phyloP scores from a whole-genome alignment of 1,284 basidiomycete species.

The Meira nashicola region DNA sequence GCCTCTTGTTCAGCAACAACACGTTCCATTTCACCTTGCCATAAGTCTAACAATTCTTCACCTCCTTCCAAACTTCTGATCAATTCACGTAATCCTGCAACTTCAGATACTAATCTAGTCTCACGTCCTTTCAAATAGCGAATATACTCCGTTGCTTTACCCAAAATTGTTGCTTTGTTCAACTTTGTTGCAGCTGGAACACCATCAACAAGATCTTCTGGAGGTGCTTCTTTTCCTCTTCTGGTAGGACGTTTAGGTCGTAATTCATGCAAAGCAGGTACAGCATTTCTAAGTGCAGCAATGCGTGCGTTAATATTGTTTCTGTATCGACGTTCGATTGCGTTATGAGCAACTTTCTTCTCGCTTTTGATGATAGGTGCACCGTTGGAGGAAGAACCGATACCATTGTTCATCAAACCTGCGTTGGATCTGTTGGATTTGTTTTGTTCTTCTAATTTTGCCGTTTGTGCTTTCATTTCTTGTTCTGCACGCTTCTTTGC shows the following conservation, averaged over 20 bases:
- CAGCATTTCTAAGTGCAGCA: constrained; percentile 62
- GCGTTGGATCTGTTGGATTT: not conserved
- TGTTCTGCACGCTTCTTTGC: constrained; percentile 5
- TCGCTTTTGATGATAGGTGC: constrained; percentile 4
- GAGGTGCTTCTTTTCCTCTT: constrained; percentile 35
- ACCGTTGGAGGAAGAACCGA: not conserved
- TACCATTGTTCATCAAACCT: constrained; percentile 4
- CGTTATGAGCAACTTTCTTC: constrained; percentile 50
- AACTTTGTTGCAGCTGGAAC: constrained; percentile 51
- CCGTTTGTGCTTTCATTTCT: not conserved
- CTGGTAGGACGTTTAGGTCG: constrained; percentile 36
- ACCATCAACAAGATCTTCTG: constrained; percentile 48
- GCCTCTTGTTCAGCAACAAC: constrained; percentile 29
- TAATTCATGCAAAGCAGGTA: constrained; percentile 65
- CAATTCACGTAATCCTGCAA: constrained; percentile 39
- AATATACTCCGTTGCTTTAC: constrained; percentile 52
- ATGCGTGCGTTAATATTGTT: constrained; percentile 53
- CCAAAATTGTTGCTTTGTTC: constrained; percentile 51
- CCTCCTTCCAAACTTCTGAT: constrained; percentile 46
- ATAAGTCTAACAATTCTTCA: constrained; percentile 46
- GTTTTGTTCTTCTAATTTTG: constrained; percentile 6
- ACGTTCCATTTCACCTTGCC: constrained; percentile 44
- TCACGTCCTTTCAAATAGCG: constrained; percentile 48
- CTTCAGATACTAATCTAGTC: constrained; percentile 37
- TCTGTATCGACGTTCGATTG: constrained; percentile 48